Conservation (phyloP, 805 yeast genomes). For the Suhomyces xylopsoci region DNA sequence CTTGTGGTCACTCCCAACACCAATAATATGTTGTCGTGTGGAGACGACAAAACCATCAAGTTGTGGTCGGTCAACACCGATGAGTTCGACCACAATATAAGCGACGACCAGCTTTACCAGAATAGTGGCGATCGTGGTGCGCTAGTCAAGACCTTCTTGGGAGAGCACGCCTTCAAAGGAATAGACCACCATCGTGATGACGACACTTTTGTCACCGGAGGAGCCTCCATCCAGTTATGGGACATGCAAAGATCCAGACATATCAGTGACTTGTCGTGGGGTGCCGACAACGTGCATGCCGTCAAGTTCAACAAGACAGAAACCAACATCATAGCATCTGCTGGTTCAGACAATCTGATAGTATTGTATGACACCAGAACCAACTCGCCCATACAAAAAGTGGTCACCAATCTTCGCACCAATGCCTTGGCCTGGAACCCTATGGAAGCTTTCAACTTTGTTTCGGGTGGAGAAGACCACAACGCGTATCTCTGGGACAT, state of each 20-base stretch:
- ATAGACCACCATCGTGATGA: constrained; percentile 83
- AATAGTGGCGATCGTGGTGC: constrained; percentile 40
- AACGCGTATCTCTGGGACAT: constrained; percentile 93
- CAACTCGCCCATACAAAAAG: constrained; percentile 86
- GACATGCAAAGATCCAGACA: constrained; percentile 79
- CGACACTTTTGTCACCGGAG: constrained; percentile 83
- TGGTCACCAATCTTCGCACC: constrained; percentile 76
- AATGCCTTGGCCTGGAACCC: constrained; percentile 96
- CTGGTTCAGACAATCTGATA: constrained; percentile 82
- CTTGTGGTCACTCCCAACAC: constrained; percentile 62
- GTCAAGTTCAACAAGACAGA: constrained; percentile 90
- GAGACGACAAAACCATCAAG: constrained; percentile 86
- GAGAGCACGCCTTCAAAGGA: constrained; percentile 80
- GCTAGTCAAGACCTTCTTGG: constrained; percentile 72
- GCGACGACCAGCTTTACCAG: constrained; percentile 31
- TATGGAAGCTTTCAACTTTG: constrained; percentile 93
- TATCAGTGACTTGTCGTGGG: constrained; percentile 83
- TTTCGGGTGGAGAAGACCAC: constrained; percentile 91
- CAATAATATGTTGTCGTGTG: constrained; percentile 71
- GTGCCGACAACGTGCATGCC: constrained; percentile 82
- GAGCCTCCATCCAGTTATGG: constrained; percentile 90
- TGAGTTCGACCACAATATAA: constrained; percentile 42
- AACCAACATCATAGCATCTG: constrained; percentile 81
- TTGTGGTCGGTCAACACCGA: constrained; percentile 74
- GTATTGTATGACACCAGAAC: constrained; percentile 90